Percentiles rank a stretch among this genome's conserved stretches.
Evolutionary conservation across 1,139 yeast species (phyloP).

Genomic region (Taiozyma sp.): DNA sequence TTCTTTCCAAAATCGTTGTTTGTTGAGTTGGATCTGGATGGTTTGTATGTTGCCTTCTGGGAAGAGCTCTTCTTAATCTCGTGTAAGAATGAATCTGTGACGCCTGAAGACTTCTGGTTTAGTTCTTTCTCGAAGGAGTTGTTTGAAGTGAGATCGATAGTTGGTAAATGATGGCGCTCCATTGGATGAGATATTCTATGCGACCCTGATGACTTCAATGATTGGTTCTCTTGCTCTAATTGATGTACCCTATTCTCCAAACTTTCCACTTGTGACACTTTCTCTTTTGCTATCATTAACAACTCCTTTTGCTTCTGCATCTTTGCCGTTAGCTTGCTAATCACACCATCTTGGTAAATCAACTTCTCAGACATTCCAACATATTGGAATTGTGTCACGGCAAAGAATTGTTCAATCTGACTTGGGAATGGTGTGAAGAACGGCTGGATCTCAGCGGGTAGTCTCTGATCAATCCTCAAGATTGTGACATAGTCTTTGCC

Average conservation of each 20-base stretch:
- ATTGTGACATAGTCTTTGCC: slow-evolving; percentile 14
- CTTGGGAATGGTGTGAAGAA: slow-evolving; percentile 20
- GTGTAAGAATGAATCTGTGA: slow-evolving; percentile 14
- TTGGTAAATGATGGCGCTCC: slow-evolving; percentile 7
- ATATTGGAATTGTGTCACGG: slow-evolving; percentile 20
- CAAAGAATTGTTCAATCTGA: slow-evolving; percentile 21
- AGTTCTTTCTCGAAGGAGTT: slow-evolving; percentile 9
- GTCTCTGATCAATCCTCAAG: slow-evolving; percentile 13
- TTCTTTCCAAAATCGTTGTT: slow-evolving; percentile 12
- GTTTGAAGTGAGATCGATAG: slow-evolving; percentile 16
- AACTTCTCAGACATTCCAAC: slow-evolving; percentile 17
- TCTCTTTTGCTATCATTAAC: slow-evolving; percentile 19
- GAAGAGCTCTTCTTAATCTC: slow-evolving; percentile 18
- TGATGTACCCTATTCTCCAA: slow-evolving; percentile 11
- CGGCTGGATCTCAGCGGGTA: slow-evolving; percentile 17
- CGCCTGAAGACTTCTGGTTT: slow-evolving; percentile 1
- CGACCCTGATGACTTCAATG: slow-evolving; percentile 1
- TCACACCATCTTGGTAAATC: slow-evolving; percentile 10
- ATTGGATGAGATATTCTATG: background rate
- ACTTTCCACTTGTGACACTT: slow-evolving; percentile 12
- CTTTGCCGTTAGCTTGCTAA: slow-evolving; percentile 12
- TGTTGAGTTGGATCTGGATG: slow-evolving; percentile 1
- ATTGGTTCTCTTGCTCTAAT: slow-evolving; percentile 12
- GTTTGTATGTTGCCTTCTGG: slow-evolving; percentile 7
- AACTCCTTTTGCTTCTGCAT: slow-evolving; percentile 19